Conservation (phyloP, 495 filamentous ascomycete species). For the Cercophora samala region DNA sequence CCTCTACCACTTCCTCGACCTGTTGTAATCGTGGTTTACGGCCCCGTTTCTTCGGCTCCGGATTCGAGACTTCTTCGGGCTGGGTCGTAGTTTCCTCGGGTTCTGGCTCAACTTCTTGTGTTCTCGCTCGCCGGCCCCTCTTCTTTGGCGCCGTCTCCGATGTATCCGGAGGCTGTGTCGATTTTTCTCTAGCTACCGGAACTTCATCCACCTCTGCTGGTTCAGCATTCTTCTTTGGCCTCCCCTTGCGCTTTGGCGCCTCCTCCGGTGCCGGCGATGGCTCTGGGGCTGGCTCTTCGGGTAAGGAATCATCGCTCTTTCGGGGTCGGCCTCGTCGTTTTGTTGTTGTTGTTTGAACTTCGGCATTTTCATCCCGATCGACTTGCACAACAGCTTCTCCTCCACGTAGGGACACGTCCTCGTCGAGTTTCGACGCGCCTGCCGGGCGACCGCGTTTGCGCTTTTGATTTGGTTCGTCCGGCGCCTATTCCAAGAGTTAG, state of each 20-base stretch:
- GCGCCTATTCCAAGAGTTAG: slow-evolving; percentile 29
- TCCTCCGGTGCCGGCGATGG: background rate
- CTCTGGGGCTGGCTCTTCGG: slow-evolving; percentile 4
- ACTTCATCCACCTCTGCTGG: too few species aligned
- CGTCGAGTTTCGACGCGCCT: slow-evolving; percentile 38
- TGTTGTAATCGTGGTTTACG: background rate
- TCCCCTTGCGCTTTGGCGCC: background rate
- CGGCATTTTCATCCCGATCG: background rate
- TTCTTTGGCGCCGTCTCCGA: background rate
- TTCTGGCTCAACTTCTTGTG: background rate
- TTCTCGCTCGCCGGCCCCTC: background rate
- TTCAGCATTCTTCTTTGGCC: background rate
- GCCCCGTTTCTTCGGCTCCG: background rate
- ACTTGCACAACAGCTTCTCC: background rate
- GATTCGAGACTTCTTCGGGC: background rate
- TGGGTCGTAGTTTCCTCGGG: background rate
- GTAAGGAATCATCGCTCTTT: slow-evolving; percentile 13
- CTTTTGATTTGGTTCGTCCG: slow-evolving; percentile 37
- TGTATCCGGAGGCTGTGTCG: background rate
- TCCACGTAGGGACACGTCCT: slow-evolving; percentile 34
- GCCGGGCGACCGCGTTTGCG: slow-evolving; percentile 41
- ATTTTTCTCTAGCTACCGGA: background rate
- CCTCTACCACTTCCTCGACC: background rate
- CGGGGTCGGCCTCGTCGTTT: slow-evolving; percentile 26
- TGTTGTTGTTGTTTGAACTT: background rate